Conservation (phyloP, 805 yeast species). For the Saccharomyces jurei region DNA sequence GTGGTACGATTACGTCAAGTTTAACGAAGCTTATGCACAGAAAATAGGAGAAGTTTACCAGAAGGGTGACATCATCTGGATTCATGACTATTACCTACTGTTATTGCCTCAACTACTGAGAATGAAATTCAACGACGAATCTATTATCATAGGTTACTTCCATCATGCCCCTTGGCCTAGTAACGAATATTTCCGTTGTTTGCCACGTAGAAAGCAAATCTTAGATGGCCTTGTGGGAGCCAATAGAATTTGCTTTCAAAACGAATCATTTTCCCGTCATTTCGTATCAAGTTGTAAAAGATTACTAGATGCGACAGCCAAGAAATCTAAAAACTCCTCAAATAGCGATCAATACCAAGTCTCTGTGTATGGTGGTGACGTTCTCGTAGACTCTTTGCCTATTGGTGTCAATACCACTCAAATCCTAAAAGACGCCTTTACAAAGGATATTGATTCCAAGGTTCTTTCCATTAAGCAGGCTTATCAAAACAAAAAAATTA, state of each 20-base stretch:
- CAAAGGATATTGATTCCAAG: slow-evolving; percentile 46
- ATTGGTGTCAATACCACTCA: slow-evolving; percentile 78
- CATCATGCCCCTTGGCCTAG: slow-evolving; percentile 93
- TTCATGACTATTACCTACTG: slow-evolving; percentile 82
- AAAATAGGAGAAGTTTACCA: slow-evolving; percentile 63
- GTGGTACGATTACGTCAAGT: slow-evolving; percentile 82
- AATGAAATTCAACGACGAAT: slow-evolving; percentile 52
- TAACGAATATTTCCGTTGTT: slow-evolving; percentile 83
- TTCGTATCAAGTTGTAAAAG: slow-evolving; percentile 86
- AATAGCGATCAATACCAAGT: slow-evolving; percentile 33
- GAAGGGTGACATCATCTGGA: slow-evolving; percentile 88
- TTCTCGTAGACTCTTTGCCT: slow-evolving; percentile 69
- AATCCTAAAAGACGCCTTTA: slow-evolving; percentile 52
- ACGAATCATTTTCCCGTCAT: slow-evolving; percentile 79
- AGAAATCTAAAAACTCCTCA: slow-evolving; percentile 22
- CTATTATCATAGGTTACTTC: slow-evolving; percentile 68
- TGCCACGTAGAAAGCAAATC: slow-evolving; percentile 73
- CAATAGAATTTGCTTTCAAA: slow-evolving; percentile 78
- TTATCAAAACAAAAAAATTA: slow-evolving; percentile 61
- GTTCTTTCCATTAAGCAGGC: slow-evolving; percentile 55
- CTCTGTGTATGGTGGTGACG: slow-evolving; percentile 67
- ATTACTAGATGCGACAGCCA: slow-evolving; percentile 71
- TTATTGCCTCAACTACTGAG: slow-evolving; percentile 77
- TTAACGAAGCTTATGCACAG: slow-evolving; percentile 85
- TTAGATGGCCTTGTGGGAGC: slow-evolving; percentile 91